Conservation (phyloP, 208 protist genomes). For the Acanthamoeba royreba region DNA sequence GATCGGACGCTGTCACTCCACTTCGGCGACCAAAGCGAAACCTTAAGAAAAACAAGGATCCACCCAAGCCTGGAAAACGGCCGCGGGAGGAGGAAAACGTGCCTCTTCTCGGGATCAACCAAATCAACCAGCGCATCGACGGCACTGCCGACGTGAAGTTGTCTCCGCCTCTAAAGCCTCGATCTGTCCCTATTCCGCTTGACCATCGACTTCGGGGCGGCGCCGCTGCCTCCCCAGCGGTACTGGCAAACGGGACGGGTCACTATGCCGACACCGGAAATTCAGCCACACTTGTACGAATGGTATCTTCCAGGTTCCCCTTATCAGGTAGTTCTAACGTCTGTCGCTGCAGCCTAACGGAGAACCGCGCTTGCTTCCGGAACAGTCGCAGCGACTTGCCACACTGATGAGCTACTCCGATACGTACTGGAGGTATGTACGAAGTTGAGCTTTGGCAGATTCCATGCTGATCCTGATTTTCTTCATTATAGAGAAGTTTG, state of each 20-base stretch:
- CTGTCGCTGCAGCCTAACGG: neutral
- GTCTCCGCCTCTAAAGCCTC: no score
- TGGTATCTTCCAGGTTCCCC: no score
- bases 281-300: no score
- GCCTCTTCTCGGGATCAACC: no score
- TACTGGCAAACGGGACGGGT: no score
- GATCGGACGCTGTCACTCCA: neutral
- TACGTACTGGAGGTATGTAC: neutral
- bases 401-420: neutral
- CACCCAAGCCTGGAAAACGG: neutral
- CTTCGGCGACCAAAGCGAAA: neutral
- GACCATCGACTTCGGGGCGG: no score
- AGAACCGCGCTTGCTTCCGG: neutral
- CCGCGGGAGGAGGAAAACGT: neutral
- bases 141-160: no score
- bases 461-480: neutral
- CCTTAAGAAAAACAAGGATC: neutral
- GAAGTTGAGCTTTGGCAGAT: neutral
- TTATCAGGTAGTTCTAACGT: no score
- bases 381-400: neutral
- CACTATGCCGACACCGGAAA: no score
- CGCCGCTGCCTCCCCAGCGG: no score
- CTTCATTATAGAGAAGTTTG: neutral
- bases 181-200: no score
- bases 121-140: no score